Conservation (phyloP, 2,329 filamentous ascomycete species). For the Aphanoascus verrucosus region DNA sequence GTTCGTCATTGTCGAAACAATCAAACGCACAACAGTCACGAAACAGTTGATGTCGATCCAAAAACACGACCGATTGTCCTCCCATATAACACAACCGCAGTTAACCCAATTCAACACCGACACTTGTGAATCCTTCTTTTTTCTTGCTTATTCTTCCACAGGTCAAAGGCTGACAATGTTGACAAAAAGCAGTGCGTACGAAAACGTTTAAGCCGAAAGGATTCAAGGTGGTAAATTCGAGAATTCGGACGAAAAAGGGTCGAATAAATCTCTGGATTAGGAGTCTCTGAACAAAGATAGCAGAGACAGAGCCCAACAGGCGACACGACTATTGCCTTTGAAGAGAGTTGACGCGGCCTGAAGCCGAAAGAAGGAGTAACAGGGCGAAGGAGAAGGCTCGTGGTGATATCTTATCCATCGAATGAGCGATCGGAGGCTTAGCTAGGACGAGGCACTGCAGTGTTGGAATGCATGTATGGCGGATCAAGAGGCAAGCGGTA, state of each 20-base stretch:
- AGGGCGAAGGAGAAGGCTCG: conserved; percentile 37
- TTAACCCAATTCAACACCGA: background rate
- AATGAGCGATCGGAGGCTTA: conserved; percentile 5
- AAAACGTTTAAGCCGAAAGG: background rate
- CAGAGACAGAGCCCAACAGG: background rate
- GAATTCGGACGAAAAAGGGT: background rate
- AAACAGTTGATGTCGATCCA: background rate
- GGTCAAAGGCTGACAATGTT: background rate
- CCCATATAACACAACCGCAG: background rate
- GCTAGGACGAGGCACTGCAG: background rate
- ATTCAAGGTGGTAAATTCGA: background rate
- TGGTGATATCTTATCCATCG: conserved; percentile 14
- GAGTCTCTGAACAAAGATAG: background rate
- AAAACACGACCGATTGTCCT: background rate
- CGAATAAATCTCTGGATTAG: background rate
- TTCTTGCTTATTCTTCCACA: background rate
- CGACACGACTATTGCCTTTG: conserved; percentile 15
- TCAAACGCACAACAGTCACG: background rate
- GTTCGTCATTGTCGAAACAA: conserved; percentile 8
- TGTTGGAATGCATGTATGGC: background rate
- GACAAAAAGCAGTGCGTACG: background rate
- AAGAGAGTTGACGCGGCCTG: conserved; percentile 31
- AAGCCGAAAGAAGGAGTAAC: conserved; percentile 44
- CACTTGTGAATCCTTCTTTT: background rate
- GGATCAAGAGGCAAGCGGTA: conserved; percentile 25